Evolutionary conservation across 2,329 filamentous ascomycete species (phyloP).

Genomic region (Aspergillus sp.): DNA sequence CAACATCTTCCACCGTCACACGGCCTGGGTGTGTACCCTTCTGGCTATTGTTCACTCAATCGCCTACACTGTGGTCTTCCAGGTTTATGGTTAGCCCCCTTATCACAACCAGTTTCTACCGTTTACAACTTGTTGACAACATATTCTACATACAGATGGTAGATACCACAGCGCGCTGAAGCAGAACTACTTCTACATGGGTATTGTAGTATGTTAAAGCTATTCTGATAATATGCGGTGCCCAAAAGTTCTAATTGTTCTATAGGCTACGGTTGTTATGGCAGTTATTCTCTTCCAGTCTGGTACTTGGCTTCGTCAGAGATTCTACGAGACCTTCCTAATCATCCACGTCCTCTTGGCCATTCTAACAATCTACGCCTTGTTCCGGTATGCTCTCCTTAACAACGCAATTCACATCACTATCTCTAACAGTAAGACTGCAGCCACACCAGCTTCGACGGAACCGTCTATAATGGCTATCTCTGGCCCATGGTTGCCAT

Average conservation of each 20-base stretch:
- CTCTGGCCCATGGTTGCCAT: conserved; percentile 51
- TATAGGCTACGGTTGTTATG: conserved; percentile 5
- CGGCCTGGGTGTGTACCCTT: conserved; percentile 60
- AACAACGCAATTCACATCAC: not conserved
- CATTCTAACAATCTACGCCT: conserved; percentile 41
- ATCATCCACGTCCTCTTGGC: conserved; percentile 41
- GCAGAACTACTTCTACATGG: conserved; percentile 17
- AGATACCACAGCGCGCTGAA: conserved; percentile 1
- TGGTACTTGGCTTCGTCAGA: conserved; percentile 15
- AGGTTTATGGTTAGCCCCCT: conserved; percentile 13
- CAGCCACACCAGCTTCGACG: conserved; percentile 50
- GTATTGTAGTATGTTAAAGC: conserved; percentile 25
- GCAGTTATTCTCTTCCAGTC: conserved; percentile 6
- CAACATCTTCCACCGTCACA: conserved; percentile 65
- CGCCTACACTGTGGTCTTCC: conserved; percentile 51
- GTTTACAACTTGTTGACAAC: too few relatives aligned
- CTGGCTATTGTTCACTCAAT: conserved; percentile 64
- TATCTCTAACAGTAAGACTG: not conserved
- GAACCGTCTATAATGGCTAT: conserved; percentile 49
- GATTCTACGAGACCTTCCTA: conserved; percentile 47
- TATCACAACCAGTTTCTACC: too few relatives aligned
- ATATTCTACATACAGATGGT: not conserved
- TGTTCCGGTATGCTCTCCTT: conserved; percentile 32
- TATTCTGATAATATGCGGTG: too few relatives aligned
- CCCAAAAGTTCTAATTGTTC: not conserved